Conservation (phyloP, 179 eudicot species). For the Silene noctiflora region DNA sequence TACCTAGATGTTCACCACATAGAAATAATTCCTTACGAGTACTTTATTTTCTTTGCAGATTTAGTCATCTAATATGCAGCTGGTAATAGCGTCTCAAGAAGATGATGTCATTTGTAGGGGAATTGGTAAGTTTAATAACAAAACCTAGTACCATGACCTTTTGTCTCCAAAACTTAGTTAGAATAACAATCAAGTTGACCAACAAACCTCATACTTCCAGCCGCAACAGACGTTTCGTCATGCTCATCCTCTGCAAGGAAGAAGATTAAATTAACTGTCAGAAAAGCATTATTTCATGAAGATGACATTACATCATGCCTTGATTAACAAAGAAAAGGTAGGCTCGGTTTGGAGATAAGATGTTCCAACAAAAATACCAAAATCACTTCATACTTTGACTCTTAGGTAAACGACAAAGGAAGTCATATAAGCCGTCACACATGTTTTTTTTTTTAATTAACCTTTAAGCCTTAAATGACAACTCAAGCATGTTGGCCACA, state of each 20-base stretch:
- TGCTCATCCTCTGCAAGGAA: conserved; percentile 33
- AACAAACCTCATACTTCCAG: conserved; percentile 44
- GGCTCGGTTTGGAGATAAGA: neutral
- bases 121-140: neutral
- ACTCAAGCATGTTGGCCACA: neutral
- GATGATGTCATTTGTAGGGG: neutral
- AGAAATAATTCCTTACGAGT: neutral
- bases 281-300: neutral
- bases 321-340: neutral
- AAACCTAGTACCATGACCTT: neutral
- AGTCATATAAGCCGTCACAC: neutral
- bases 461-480: neutral
- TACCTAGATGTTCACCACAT: neutral
- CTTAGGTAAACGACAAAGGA: neutral
- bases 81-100: neutral
- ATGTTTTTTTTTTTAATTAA: neutral
- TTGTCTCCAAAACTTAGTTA: neutral
- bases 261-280: neutral
- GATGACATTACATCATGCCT: neutral
- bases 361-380: neutral
- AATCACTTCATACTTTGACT: neutral
- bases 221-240: conserved; percentile 39
- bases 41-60: neutral
- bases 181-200: neutral
- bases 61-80: neutral